Percentiles rank a stretch among this genome's conserved stretches.
Evolutionary conservation across 2,329 filamentous ascomycete species (phyloP).

Genomic region (Hypoxylon sp.): DNA sequence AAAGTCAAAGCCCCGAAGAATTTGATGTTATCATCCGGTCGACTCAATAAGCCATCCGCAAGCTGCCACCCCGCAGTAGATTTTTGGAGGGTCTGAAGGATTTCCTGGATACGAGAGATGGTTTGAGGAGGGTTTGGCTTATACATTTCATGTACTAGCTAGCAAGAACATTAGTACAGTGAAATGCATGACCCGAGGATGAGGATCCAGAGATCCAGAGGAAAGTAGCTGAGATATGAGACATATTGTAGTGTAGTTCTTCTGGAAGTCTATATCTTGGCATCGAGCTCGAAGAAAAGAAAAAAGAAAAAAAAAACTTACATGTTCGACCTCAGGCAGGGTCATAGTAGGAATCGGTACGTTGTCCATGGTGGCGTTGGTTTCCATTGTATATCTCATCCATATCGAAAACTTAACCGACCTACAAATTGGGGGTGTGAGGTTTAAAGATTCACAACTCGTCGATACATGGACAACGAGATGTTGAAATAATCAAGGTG

Average conservation of each 20-base stretch:
- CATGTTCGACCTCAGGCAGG: conserved; percentile 51
- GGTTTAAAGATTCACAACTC: conserved; percentile 1
- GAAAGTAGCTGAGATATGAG: not conserved
- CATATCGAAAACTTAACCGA: conserved; percentile 43
- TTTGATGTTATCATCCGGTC: conserved; percentile 79
- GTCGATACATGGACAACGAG: conserved; percentile 11
- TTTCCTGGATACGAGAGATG: conserved; percentile 74
- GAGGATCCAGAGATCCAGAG: not conserved
- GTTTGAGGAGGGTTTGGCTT: conserved; percentile 64
- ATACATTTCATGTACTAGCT: conserved; percentile 69
- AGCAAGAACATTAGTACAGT: conserved; percentile 12
- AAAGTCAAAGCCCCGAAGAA: conserved; percentile 96
- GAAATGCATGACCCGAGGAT: not conserved
- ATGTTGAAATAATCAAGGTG: not conserved
- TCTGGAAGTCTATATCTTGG: too few relatives aligned
- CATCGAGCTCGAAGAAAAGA: not conserved
- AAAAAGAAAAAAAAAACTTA: conserved; percentile 36
- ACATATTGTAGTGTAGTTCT: not conserved
- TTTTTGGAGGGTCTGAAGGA: conserved; percentile 83
- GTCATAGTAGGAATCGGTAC: conserved; percentile 46
- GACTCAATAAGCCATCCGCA: conserved; percentile 80
- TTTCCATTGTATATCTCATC: conserved; percentile 41
- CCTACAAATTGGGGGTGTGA: conserved; percentile 14
- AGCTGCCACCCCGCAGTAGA: conserved; percentile 88
- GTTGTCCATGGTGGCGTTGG: conserved; percentile 48